phyloP scores from a whole-genome alignment of 2,329 filamentous ascomycete species.

The Exophiala xenobiotica region DNA sequence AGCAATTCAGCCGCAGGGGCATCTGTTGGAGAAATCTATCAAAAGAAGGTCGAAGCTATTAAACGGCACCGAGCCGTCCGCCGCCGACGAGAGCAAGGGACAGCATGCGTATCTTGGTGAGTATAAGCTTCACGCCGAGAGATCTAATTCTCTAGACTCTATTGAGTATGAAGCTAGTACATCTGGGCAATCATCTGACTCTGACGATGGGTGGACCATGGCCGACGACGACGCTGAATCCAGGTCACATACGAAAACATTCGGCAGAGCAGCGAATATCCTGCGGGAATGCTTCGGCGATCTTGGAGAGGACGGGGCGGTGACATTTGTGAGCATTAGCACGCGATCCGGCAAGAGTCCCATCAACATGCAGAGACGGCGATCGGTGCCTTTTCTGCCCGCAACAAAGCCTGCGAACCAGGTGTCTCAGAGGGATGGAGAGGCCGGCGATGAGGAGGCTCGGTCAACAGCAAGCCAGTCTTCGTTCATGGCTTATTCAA shows the following conservation, averaged over 20 bases:
- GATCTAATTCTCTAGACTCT: background rate
- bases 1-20: slow-evolving; percentile 31
- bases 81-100: background rate
- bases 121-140: background rate
- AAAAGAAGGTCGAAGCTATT: slow-evolving; percentile 8
- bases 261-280: slow-evolving; percentile 49
- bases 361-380: background rate
- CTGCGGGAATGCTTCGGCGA: slow-evolving; percentile 48
- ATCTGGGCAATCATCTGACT: slow-evolving; percentile 29
- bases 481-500: slow-evolving; percentile 15
- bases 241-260: slow-evolving; percentile 44
- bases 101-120: background rate
- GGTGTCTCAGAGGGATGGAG: background rate
- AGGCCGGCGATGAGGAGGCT: background rate
- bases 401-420: background rate
- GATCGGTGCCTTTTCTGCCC: background rate
- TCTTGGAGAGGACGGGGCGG: slow-evolving; percentile 47
- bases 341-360: slow-evolving; percentile 7
- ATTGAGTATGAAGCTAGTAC: slow-evolving; percentile 4
- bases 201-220: slow-evolving; percentile 38
- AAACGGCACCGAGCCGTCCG: background rate
- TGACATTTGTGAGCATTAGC: slow-evolving; percentile 43
- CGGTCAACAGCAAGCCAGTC: background rate
- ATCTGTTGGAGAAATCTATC: slow-evolving; percentile 9
- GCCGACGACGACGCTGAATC: slow-evolving; percentile 30